Evolutionary conservation across 1,284 basidiomycete species (phyloP).

Genomic region (Exsudoporus floridanus): DNA sequence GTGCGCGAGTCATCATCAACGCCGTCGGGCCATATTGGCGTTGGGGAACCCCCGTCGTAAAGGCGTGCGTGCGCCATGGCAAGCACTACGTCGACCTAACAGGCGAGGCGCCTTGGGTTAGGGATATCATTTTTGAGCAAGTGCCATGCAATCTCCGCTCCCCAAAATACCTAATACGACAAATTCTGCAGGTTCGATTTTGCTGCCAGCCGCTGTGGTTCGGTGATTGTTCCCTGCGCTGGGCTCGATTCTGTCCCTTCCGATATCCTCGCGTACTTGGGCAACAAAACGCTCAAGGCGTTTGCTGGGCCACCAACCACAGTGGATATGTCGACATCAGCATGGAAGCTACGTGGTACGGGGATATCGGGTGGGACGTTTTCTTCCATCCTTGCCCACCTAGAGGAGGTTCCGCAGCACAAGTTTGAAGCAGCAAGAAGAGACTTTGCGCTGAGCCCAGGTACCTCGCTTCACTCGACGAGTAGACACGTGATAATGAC

Average conservation of each 20-base stretch:
- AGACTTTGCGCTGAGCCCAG: constrained; percentile 58
- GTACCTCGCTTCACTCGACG: constrained; percentile 35
- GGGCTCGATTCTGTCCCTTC: constrained; percentile 64
- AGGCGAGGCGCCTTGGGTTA: constrained; percentile 56
- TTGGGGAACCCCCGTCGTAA: constrained; percentile 64
- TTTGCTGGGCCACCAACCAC: constrained; percentile 38
- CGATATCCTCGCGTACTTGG: constrained; percentile 53
- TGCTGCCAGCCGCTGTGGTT: constrained; percentile 50
- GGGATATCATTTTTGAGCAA: constrained; percentile 48
- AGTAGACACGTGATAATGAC: background rate
- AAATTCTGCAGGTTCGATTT: constrained; percentile 48
- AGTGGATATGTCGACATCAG: constrained; percentile 41
- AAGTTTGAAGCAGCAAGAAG: constrained; percentile 35
- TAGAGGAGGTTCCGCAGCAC: constrained; percentile 50
- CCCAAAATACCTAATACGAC: constrained; percentile 3
- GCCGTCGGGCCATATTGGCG: constrained; percentile 65
- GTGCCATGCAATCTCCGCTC: constrained; percentile 19
- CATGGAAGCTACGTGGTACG: constrained; percentile 48
- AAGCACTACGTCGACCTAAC: constrained; percentile 67
- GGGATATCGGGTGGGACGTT: constrained; percentile 73
- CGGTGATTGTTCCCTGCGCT: constrained; percentile 57
- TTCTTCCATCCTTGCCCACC: constrained; percentile 47
- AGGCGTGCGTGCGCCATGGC: constrained; percentile 44
- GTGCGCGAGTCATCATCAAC: constrained; percentile 63
- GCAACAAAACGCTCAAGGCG: constrained; percentile 47